These are phyloP conservation scores for Salix udensis DNA, from an alignment of 345 rosid genomes.

Conservation along the genomic window DNA sequence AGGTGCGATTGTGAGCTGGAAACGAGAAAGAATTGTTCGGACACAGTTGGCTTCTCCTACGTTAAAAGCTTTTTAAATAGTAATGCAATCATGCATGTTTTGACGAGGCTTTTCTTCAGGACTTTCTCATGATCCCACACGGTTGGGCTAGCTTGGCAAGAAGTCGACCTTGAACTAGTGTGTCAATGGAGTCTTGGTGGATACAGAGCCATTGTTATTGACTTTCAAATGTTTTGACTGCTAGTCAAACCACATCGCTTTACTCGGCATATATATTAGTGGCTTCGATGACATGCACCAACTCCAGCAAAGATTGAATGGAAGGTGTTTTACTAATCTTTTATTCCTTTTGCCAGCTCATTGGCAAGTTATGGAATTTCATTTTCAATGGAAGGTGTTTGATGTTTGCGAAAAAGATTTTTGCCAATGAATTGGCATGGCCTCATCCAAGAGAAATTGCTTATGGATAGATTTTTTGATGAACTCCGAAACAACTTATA, in stretches of 20 bases:
- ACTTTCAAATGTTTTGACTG: background rate
- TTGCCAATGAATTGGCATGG: too few relatives aligned
- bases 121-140: background rate
- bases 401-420: too few relatives aligned
- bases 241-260: background rate
- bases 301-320: background rate
- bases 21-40: background rate
- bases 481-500: background rate
- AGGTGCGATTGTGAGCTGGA: background rate
- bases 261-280: background rate
- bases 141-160: background rate
- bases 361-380: too few relatives aligned
- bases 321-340: too few relatives aligned
- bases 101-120: background rate
- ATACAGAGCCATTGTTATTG: background rate
- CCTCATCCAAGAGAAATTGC: background rate
- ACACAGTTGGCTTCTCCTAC: background rate
- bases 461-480: background rate
- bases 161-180: background rate
- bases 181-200: background rate
- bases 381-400: too few relatives aligned
- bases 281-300: background rate
- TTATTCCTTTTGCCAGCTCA: too few relatives aligned
- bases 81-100: background rate
- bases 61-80: background rate